Percentiles rank a stretch among this genome's conserved stretches.
Conservation (phyloP, 345 rosid species). For the Aquilaria yunnanensis region DNA sequence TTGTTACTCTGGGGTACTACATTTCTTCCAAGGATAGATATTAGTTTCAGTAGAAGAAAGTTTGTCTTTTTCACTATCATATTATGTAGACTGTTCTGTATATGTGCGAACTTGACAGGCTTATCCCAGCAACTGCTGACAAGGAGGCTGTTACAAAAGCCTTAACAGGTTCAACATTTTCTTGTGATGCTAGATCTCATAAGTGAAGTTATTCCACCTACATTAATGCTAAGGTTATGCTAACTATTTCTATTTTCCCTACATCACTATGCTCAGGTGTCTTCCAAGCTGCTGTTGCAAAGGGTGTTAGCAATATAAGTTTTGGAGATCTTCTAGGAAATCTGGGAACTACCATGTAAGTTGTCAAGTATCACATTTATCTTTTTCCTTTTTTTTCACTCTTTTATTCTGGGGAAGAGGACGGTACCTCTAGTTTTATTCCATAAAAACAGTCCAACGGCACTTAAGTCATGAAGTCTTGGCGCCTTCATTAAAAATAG, state of each 20-base stretch:
- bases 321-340: slow-evolving; percentile 88
- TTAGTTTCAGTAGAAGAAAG: slow-evolving; percentile 7
- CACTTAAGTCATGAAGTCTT: no score
- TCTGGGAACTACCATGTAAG: slow-evolving; percentile 85
- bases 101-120: slow-evolving; percentile 33
- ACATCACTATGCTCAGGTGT: slow-evolving; percentile 43
- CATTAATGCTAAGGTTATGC: background rate
- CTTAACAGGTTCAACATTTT: slow-evolving; percentile 52
- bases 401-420: background rate
- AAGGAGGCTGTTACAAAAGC: slow-evolving; percentile 78
- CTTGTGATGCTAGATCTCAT: slow-evolving; percentile 4
- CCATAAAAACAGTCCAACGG: no score
- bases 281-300: slow-evolving; percentile 75
- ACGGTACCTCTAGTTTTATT: background rate
- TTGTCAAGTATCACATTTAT: slow-evolving; percentile 9
- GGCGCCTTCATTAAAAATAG: no score
- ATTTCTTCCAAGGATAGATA: slow-evolving; percentile 15
- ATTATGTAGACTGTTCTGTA: slow-evolving; percentile 3
- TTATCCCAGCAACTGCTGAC: slow-evolving; percentile 87
- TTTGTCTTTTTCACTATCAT: background rate
- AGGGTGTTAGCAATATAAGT: slow-evolving; percentile 83
- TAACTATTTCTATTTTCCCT: slow-evolving; percentile 11
- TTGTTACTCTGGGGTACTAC: slow-evolving; percentile 85
- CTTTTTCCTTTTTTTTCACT: background rate
- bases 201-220: slow-evolving; percentile 4